Evolutionary conservation across 352 stramenopile genomes (phyloP).

Genomic region (Lagenidium sp.): DNA sequence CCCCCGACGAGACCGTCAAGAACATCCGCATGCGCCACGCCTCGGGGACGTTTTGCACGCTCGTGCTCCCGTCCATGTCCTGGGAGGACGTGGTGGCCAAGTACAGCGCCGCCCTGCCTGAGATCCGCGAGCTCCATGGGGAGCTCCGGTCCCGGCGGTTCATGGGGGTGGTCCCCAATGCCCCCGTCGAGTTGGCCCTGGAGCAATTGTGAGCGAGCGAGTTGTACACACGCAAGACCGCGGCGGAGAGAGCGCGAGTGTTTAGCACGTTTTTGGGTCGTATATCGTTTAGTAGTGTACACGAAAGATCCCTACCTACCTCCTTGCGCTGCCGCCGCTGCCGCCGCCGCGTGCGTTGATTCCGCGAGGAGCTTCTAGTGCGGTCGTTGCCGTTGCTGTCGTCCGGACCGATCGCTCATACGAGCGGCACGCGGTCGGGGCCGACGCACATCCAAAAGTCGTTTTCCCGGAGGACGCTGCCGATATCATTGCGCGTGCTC

Average conservation of each 20-base stretch:
- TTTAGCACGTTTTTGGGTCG: too few species aligned
- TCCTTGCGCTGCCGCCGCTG: too few species aligned
- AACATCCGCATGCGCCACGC: slow-evolving; percentile 86
- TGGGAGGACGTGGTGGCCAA: slow-evolving; percentile 36
- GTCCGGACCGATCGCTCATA: too few species aligned
- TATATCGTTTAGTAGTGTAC: too few species aligned
- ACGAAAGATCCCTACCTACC: too few species aligned
- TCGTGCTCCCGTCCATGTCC: slow-evolving; percentile 37
- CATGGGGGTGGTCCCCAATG: slow-evolving; percentile 35
- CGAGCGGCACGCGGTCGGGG: slow-evolving; percentile 1
- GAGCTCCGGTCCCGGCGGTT: slow-evolving; percentile 50
- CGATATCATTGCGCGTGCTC: slow-evolving; percentile 47
- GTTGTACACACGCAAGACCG: background rate
- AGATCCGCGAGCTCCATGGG: slow-evolving; percentile 30
- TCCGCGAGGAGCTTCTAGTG: too few species aligned
- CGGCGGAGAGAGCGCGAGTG: too few species aligned
- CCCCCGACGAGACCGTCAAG: slow-evolving; percentile 64
- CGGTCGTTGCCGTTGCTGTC: too few species aligned
- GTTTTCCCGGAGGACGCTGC: slow-evolving; percentile 61
- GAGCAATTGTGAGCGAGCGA: slow-evolving; percentile 7
- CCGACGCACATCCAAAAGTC: slow-evolving; percentile 79
- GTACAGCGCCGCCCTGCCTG: slow-evolving; percentile 27
- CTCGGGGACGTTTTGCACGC: slow-evolving; percentile 67
- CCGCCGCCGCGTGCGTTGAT: too few species aligned
- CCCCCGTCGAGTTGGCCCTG: slow-evolving; percentile 29